Base-by-base conservation (phyloP, 768 basidiomycete genomes). In the Mycena galericulata region DNA sequence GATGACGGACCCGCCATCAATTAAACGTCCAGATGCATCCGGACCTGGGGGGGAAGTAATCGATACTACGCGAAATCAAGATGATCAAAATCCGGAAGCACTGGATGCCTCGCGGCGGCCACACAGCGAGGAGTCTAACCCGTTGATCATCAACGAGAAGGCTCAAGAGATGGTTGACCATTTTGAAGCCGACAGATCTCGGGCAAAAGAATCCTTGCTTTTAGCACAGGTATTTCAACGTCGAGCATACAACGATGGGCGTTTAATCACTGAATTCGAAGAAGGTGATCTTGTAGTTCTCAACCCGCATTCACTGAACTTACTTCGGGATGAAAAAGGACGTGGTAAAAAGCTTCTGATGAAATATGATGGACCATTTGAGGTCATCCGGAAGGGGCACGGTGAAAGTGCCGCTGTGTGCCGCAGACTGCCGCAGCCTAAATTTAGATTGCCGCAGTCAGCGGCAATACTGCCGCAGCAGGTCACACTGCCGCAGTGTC, bases 351-450 rank as follows among this genome's bases (percentile, higher is more conserved):
- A 71, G n/a, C 62, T 64, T 38, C 71, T 55, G 30, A 75, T 61
- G 71, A 67, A 65, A 26, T 47, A 46, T 26, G 29, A 66, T 56
- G 74, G 77, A 1, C 76, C 77, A 3, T 78, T 77, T 45, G 67
- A 69, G 55, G 56, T 79, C 0, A 62, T 72, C 36, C 50, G 34
- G 34, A 36, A 36, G 34, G 72, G n/a, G n/a, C n/a, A n/a, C n/a
- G n/a, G n/a, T n/a, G n/a, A n/a, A n/a, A n/a, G n/a, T n/a, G n/a
- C n/a, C n/a, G n/a, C n/a, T n/a, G n/a, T n/a, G n/a, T n/a, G n/a
- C n/a, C n/a, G n/a, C n/a, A n/a, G n/a, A n/a, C n/a, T n/a, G n/a
- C n/a, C n/a, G n/a, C n/a, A n/a, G n/a, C n/a, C n/a, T n/a, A n/a
- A n/a, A n/a, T n/a, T n/a, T n/a, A n/a, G n/a, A n/a, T n/a, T n/a